phyloP scores from a whole-genome alignment of 2,329 filamentous ascomycete species.

The Talaromyces marneffei region DNA sequence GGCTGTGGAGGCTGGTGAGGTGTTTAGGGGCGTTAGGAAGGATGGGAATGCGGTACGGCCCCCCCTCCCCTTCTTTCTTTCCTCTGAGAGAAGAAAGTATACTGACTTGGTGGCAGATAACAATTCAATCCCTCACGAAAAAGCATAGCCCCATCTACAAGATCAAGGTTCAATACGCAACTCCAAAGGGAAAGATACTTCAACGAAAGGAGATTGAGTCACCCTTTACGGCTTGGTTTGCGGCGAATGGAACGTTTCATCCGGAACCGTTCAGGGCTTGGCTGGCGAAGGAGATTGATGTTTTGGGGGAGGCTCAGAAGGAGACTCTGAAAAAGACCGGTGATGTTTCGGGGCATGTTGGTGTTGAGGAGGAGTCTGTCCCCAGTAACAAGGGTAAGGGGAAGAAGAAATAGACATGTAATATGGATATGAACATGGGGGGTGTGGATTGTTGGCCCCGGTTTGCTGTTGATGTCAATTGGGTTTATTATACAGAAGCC shows the following conservation, averaged over 20 bases:
- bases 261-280: slow-evolving; percentile 57
- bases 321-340: slow-evolving; percentile 31
- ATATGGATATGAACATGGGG: slow-evolving; percentile 31
- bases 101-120: slow-evolving; percentile 50
- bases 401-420: slow-evolving; percentile 31
- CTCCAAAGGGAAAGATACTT: slow-evolving; percentile 33
- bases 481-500: neutral
- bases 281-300: slow-evolving; percentile 53
- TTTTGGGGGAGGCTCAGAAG: slow-evolving; percentile 47
- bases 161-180: slow-evolving; percentile 54
- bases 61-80: neutral
- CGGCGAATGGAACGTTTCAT: slow-evolving; percentile 53
- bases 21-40: slow-evolving; percentile 70
- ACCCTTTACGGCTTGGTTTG: slow-evolving; percentile 58
- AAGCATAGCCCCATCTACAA: slow-evolving; percentile 81
- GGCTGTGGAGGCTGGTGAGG: slow-evolving; percentile 70
- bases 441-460: neutral
- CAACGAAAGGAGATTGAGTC: slow-evolving; percentile 48
- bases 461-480: neutral
- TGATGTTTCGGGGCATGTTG: slow-evolving; percentile 20
- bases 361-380: slow-evolving; percentile 5
- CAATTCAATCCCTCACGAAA: slow-evolving; percentile 64
- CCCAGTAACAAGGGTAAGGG: slow-evolving; percentile 17
- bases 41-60: slow-evolving; percentile 58
- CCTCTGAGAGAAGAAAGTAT: neutral